These are phyloP conservation scores for Monascus purpureus DNA, from an alignment of 495 filamentous ascomycete genomes.

Conservation along the genomic window DNA sequence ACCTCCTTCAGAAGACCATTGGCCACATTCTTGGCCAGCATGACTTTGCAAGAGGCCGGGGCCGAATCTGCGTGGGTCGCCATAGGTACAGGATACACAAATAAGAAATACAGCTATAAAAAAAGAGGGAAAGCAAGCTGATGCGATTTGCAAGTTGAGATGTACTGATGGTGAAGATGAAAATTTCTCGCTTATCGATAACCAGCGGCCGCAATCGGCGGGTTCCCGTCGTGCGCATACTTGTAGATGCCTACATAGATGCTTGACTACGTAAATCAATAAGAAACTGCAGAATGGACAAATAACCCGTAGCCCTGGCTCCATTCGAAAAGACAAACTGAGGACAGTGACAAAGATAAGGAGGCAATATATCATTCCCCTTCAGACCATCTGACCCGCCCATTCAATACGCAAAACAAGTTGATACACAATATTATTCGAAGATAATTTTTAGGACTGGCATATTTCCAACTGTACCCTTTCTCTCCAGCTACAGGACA, in stretches of 20 bases:
- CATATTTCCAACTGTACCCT: conserved; percentile 7
- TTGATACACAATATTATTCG: conserved; percentile 38
- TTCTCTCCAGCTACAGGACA: conserved; percentile 9
- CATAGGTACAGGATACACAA: conserved; percentile 12
- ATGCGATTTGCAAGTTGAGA: too few relatives aligned
- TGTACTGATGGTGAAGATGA: conserved; percentile 11
- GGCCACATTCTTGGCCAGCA: conserved; percentile 73
- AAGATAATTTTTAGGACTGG: too few relatives aligned
- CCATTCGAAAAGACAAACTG: conserved; percentile 5
- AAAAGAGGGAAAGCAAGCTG: too few relatives aligned
- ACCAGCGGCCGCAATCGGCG: conserved; percentile 26
- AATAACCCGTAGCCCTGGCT: too few relatives aligned
- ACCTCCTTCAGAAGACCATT: conserved; percentile 70
- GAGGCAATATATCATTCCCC: conserved; percentile 5
- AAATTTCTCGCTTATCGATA: conserved; percentile 35
- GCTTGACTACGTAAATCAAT: too few relatives aligned
- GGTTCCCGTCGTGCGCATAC: too few relatives aligned
- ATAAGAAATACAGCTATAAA: not conserved
- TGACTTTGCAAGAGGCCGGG: conserved; percentile 70
- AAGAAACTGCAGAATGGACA: too few relatives aligned
- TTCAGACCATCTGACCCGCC: not conserved
- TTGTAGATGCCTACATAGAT: too few relatives aligned
- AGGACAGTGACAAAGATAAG: conserved; percentile 4
- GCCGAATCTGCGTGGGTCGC: conserved; percentile 17
- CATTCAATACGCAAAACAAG: conserved; percentile 20